These are phyloP conservation scores for Calocybe indica DNA, from an alignment of 768 basidiomycete genomes.

Conservation along the genomic window DNA sequence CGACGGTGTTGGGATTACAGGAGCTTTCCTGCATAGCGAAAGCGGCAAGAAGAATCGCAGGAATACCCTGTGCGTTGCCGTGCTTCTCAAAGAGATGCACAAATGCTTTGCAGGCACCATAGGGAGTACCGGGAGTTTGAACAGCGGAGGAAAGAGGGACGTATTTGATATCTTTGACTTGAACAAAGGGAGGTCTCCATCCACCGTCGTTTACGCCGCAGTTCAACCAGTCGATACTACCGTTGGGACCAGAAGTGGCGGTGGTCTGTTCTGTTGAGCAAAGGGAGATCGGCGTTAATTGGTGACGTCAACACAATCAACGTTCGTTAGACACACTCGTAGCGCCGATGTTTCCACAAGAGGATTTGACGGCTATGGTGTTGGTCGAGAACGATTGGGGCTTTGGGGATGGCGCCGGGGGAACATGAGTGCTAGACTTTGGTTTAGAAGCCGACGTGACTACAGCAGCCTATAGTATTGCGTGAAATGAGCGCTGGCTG, in stretches of 20 bases:
- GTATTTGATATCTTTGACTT: constrained; percentile 42
- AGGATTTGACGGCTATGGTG: constrained; percentile 21
- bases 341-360: constrained; percentile 47
- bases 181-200: constrained; percentile 69
- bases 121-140: constrained; percentile 44
- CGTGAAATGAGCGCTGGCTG: background rate
- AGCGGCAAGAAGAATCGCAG: constrained; percentile 73
- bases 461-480: background rate
- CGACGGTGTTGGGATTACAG: constrained; percentile 62
- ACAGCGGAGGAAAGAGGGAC: constrained; percentile 43
- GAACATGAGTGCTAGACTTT: constrained; percentile 7
- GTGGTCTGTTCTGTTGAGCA: constrained; percentile 39
- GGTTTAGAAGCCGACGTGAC: constrained; percentile 3
- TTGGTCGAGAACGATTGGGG: constrained; percentile 1
- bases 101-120: constrained; percentile 49
- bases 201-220: constrained; percentile 61
- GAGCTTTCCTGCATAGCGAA: constrained; percentile 84
- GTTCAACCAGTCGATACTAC: constrained; percentile 70
- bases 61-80: constrained; percentile 43
- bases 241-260: constrained; percentile 55
- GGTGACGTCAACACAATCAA: background rate
- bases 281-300: background rate
- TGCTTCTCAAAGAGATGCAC: constrained; percentile 55
- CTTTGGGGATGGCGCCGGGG: constrained; percentile 5
- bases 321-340: constrained; percentile 28